Conservation (phyloP, 257 asterid genomes). For the Fraxinus cuspidata region DNA sequence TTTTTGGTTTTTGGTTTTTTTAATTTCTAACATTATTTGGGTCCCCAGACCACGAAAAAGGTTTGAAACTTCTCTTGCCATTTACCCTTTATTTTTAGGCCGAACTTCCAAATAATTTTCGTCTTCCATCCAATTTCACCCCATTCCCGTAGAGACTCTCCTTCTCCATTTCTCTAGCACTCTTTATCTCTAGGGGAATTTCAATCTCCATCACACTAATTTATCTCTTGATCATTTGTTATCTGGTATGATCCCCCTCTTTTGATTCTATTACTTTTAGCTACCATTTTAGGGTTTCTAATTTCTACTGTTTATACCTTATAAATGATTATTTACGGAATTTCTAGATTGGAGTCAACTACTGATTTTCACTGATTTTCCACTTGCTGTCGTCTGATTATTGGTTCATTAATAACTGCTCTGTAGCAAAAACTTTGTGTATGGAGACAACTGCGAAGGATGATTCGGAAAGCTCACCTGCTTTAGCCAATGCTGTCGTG, state of each 20-base stretch:
- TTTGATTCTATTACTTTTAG: neutral
- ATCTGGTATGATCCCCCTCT: neutral
- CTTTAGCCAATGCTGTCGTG: constrained; percentile 26
- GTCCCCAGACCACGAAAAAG: too few relatives aligned
- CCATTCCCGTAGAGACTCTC: too few relatives aligned
- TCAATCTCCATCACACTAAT: neutral
- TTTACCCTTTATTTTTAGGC: too few relatives aligned
- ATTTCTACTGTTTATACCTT: neutral
- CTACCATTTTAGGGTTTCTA: constrained; percentile 4
- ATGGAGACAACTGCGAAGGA: constrained; percentile 43
- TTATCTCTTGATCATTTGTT: neutral
- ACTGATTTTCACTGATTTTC: neutral
- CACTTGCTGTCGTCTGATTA: neutral
- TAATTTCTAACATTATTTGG: too few relatives aligned
- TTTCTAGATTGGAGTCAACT: too few relatives aligned
- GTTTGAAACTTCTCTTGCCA: too few relatives aligned
- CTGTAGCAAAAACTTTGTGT: constrained; percentile 1
- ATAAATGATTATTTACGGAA: neutral
- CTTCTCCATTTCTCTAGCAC: neutral
- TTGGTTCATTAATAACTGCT: neutral
- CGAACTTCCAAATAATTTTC: too few relatives aligned
- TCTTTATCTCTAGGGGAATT: neutral
- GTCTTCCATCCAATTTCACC: too few relatives aligned
- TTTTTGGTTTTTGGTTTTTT: too few relatives aligned
- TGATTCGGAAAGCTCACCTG: constrained; percentile 36